Conservation (phyloP, 305 asterid genomes). For the Fraxinus floribunda region DNA sequence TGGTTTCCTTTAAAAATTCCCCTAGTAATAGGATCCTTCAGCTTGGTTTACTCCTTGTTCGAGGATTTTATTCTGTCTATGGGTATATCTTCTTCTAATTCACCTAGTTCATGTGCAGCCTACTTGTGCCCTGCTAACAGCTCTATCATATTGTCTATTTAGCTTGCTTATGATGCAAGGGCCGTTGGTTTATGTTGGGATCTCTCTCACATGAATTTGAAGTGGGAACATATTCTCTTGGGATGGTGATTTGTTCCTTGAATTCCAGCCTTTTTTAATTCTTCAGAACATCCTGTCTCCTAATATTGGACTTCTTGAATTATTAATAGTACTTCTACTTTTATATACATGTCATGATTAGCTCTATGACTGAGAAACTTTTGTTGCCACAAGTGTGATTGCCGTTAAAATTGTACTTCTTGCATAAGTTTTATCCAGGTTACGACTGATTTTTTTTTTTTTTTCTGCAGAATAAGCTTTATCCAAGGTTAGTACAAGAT, state of each 20-base stretch:
- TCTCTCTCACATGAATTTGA: not conserved
- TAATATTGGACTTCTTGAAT: not conserved
- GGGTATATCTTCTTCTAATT: not conserved
- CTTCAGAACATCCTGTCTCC: not conserved
- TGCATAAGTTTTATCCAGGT: constrained; percentile 6
- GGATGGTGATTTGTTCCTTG: not conserved
- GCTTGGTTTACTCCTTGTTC: not conserved
- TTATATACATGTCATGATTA: not conserved
- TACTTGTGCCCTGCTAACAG: not conserved
- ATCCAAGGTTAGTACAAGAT: constrained; percentile 88
- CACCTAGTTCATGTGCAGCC: not conserved
- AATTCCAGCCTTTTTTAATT: not conserved
- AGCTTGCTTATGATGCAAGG: not conserved
- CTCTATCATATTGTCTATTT: not conserved
- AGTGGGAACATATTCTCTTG: not conserved
- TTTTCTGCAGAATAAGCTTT: constrained; percentile 68
- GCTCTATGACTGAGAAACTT: constrained; percentile 4
- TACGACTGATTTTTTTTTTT: not conserved
- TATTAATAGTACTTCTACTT: not conserved
- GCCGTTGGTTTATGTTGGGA: not conserved
- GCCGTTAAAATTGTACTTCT: not conserved
- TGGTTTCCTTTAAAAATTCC: not conserved
- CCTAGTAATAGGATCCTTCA: not conserved
- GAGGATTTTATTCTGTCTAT: not conserved
- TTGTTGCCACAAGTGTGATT: constrained; percentile 4